Evolutionary conservation across 805 yeast species (phyloP), one percentile per base, ranked within the genome.

Genomic region (Scheffersomyces stipitis): DNA sequence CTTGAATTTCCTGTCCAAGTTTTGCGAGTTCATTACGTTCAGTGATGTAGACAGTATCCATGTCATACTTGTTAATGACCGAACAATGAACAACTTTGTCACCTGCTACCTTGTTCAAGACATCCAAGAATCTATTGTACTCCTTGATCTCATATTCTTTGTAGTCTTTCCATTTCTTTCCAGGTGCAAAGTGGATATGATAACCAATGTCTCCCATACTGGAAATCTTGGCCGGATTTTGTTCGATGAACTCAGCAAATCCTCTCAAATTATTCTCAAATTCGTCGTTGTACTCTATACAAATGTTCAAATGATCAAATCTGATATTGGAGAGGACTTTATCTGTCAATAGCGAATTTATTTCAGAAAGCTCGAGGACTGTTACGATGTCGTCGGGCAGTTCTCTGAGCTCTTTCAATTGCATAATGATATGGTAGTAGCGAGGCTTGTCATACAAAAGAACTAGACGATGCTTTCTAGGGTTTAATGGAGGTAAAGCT

Each of bases 51-150:
- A 56, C 58, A 2, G 66, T 60, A 32, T 52, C 54, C 44, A 54
- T 43, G 33, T 63, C 61, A 41, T 62, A 63, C 38, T 69, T 69
- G 41, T 56, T 52, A 18, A 68, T 54, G n/a, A 67, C 44, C 5
- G 75, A 68, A 34, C 66, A 60, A 26, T 69, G 74, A 0, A 39
- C 44, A 2, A 69, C 64, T 36, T 62, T 62, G 4, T 38, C 45
- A 3, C 56, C 62, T 2, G 52, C 62, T 3, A 41, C 38, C 10
- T 47, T 40, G 24, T 36, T 44, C 27, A 68, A 38, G 0, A 41
- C 40, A 2, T 49, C 49, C 5, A 66, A 33, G 27, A 64, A 61
- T 12, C 30, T 31, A 2, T 35, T 33, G 41, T 68, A 68, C 26
- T 45, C 48, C 4, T 42, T 41, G 22, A 51, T 54, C 36, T 63